phyloP scores from a whole-genome alignment of 176 grass and related monocot genomes.

The Cenchrus americanus region DNA sequence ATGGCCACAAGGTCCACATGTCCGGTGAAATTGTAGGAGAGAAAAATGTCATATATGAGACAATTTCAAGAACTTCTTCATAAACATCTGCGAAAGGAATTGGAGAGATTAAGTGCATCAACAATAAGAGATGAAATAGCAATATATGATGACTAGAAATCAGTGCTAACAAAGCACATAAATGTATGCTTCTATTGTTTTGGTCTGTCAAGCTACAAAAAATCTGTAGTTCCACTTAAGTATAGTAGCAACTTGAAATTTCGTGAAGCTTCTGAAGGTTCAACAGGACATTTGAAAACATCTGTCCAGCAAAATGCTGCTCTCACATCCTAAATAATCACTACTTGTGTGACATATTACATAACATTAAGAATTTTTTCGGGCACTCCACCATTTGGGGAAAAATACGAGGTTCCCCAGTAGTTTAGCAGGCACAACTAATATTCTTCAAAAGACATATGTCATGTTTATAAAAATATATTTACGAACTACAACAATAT shows the following conservation, averaged over 20 bases:
- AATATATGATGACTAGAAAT: background rate
- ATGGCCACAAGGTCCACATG: slow-evolving; percentile 93
- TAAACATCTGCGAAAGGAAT: slow-evolving; percentile 73
- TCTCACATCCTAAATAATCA: background rate
- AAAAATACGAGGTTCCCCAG: background rate
- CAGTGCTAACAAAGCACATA: background rate
- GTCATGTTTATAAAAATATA: background rate
- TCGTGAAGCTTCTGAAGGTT: slow-evolving; percentile 18
- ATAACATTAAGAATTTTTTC: background rate
- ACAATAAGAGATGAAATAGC: background rate
- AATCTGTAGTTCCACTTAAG: background rate
- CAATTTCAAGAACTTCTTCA: slow-evolving; percentile 93
- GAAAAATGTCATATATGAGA: slow-evolving; percentile 92
- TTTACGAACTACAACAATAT: background rate
- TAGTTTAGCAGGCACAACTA: background rate
- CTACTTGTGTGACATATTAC: background rate
- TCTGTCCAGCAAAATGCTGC: background rate
- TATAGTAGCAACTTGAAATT: slow-evolving; percentile 8
- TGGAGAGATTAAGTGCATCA: background rate
- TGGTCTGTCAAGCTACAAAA: background rate
- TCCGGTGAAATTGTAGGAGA: slow-evolving; percentile 86
- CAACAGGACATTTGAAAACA: background rate
- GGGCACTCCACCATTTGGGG: background rate
- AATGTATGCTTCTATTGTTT: background rate
- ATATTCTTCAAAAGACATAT: background rate